Evolutionary conservation across 768 basidiomycete species (phyloP), one percentile per base, ranked within the genome.

Genomic region (Russula brevipes): DNA sequence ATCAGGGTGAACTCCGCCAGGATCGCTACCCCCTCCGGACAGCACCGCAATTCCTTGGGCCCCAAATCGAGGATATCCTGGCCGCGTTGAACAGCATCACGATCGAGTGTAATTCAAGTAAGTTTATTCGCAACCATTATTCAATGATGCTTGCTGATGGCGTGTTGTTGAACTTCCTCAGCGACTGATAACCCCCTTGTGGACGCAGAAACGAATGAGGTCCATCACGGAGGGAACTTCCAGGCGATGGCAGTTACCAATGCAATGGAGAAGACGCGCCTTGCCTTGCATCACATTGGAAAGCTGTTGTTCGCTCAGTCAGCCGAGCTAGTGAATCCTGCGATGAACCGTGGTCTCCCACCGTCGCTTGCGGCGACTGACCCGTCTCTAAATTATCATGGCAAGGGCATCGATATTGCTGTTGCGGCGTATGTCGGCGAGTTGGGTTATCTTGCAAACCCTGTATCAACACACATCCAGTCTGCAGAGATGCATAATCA

Each of bases 401-500:
- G 80, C 47, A 94, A 94, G 75, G 92, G 92, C 2, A 76, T 93
- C 42, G 92, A 94, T 68, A 94, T 94, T 64, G 88, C 86, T 47
- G 80, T 83, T 5, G 91, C 92, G 9, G 86, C 92, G 0, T 94
- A 94, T 71, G 82, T 86, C 2, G 79, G 86, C 51, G 92, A 94
- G 73, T 82, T 94, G 38, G 91, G 91, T 35, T 86, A 82, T 70
- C 81, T 93, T 31, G 91, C 88, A 19, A 89, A 84, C 76, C 91
- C 92, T 0, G 91, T 94, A 11, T 88, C 87, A 3, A 90, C 89
- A 0, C 87, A 89, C 68, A 84, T 91, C 54, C 90, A 94, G 69
- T 88, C 87, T 2, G 91, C 91, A 1, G 91, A 94, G 75, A 91
- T 93, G 88, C 89, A 92, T 71, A 94, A 94, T 68, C 92, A 94